Evolutionary conservation across 805 yeast genomes (phyloP), one percentile per base, ranked within the genome.

Genomic region (Sugiyamaella chiloensis): DNA sequence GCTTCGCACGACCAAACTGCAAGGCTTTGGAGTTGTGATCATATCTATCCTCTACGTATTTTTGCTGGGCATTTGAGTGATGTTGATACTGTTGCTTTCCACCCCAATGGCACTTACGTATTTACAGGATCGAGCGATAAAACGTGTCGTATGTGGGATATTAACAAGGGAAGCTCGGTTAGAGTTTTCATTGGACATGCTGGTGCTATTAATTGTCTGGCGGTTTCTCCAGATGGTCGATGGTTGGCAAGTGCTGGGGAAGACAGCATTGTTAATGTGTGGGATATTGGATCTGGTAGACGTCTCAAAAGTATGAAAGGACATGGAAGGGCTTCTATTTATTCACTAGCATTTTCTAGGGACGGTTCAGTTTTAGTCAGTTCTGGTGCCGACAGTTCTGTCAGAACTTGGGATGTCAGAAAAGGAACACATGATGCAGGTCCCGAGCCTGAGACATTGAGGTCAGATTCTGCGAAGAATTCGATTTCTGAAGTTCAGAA

Each of bases 1-100:
- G 96, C 95, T 0, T 87, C 96, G 2, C 96, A 90, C 62, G 99
- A 93, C 63, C 97, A 90, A 65, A 93, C 99, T 0, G 98, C 98
- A 1, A 77, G 98, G 52, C 73, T 93, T 48, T 93, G 99, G 99
- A 89, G 96, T 21, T 88, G 96, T 58, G 99, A 93, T 65, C 99
- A 93, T 67, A 90, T 93, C 39, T 90, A 91, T 63, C 98, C 99
- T 30, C 73, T 93, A 59, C 75, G 99, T 57, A 87, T 93, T 21
- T 91, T 93, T 72, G 98, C 98, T 0, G 99, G 99, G 0, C 99
- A 93, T 68, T 76, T 90, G 59, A 86, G 88, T 60, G 99, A 93
- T 69, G 98, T 93, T 31, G 98, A 93, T 63, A 82, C 91, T 56
- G 95, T 91, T 30, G 83, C 82, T 42, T 93, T 91, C 77, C 99